phyloP scores from a whole-genome alignment of 75 land plant genomes.

The Larix kaempferi region DNA sequence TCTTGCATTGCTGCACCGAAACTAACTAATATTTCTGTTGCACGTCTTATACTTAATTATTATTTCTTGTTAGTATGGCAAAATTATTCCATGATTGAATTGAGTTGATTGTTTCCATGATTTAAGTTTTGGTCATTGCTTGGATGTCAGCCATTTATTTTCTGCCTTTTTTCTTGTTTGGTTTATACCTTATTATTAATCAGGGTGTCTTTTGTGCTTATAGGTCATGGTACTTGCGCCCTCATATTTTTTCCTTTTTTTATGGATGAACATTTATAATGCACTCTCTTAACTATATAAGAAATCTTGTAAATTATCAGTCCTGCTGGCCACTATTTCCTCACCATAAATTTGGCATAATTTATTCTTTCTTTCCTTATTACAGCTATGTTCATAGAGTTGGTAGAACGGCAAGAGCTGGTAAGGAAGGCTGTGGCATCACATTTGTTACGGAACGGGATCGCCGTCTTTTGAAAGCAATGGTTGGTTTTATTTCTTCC shows the following conservation, averaged over 20 bases:
- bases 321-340: background rate
- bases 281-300: background rate
- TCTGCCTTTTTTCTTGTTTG: background rate
- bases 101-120: too few relatives aligned
- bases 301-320: background rate
- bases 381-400: conserved; percentile 97
- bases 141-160: background rate
- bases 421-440: conserved; percentile 92
- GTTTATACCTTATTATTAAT: background rate
- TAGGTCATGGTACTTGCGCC: too few relatives aligned
- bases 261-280: background rate
- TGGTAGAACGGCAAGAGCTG: conserved; percentile 98
- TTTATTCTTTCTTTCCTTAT: background rate
- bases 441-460: conserved; percentile 91
- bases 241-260: background rate
- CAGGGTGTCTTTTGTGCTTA: background rate
- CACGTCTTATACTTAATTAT: too few relatives aligned
- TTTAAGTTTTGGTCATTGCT: background rate
- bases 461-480: conserved; percentile 73
- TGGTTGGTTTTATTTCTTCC: conserved; percentile 43
- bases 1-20: too few relatives aligned
- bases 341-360: background rate
- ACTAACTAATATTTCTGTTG: too few relatives aligned
- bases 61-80: too few relatives aligned
- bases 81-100: too few relatives aligned